Evolutionary conservation across 495 filamentous ascomycete species (phyloP), one percentile per base, ranked within the genome.

Genomic region (Neurospora hispaniola): DNA sequence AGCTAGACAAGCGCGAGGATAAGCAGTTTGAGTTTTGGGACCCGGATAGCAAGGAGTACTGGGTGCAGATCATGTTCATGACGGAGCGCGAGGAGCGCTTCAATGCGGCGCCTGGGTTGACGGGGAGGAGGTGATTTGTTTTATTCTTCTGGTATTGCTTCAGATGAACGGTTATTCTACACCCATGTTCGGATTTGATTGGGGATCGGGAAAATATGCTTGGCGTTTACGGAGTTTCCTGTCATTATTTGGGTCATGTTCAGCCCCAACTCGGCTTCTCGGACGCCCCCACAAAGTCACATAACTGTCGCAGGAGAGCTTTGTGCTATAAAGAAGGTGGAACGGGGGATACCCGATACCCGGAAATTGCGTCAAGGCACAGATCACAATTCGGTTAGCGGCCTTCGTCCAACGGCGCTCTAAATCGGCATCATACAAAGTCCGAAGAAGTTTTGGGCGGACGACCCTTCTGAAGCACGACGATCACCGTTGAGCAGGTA

Each of bases 21-120:
- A 86, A 89, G 78, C 96, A 94, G 80, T 98, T 93, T 90, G 92
- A 89, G 41, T 97, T 93, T 90, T 99, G 96, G 84, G 96, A 98
- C 84, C 90, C 91, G 74, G 96, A 99, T 82, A 88, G 90, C 71
- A 98, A 98, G 87, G 94, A 98, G 85, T 98, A 97, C 79, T 98
- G 94, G 92, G 86, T 98, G n/a, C 96, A 98, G 86, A 87, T 99
- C 70, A 93, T 98, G 87, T 99, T 98, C 85, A 94, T 98, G 88
- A 98, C 96, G 46, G 96, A 99, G 86, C 88, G 96, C 70, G 96
- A 98, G 85, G 96, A 98, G 87, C 85, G 96, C 74, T 98, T 96
- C 80, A 92, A 90, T 78, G 94, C 93, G 78, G 96, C 97, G 70
- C 96, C 96, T 12, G 96, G 96, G 35, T 83, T 98, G 81, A 94